Evolutionary conservation across 352 stramenopile species (phyloP), one percentile per base, ranked within the genome.

Genomic region (Phytophthora cryptogea): DNA sequence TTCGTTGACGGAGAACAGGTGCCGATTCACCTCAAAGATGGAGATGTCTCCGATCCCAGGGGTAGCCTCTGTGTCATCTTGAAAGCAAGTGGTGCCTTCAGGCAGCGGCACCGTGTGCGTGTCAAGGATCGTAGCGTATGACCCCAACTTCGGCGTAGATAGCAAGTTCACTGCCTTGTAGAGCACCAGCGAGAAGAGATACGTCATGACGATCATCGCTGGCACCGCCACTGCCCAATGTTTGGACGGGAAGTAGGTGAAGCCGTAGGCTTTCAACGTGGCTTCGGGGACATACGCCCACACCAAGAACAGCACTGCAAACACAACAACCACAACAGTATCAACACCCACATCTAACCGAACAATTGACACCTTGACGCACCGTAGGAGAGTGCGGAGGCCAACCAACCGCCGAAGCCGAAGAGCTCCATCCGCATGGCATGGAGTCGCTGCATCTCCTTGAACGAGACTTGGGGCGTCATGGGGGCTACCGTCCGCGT

Each of bases 161-260:
- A 89, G 59, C 54, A 96, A 68, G 58, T 94, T 96, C 14, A 95
- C 53, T 17, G 88, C 83, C 59, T 92, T 91, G 71, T 96, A 96
- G 17, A 90, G 46, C 31, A 88, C 80, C 20, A 94, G 60, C 14
- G 90, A 86, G 62, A 95, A 91, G 47, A 95, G 51, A 52, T 94
- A 89, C 5, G 80, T 88, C 51, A 91, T 71, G 30, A 92, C 83
- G 33, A 96, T 80, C 71, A 92, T 84, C 13, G 86, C 75, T 10
- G 89, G 89, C n/a, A 93, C 72, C 0, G 89, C 89, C 43, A 97
- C 73, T 3, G 89, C 88, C 89, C 88, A 97, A 74, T 93, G 89
- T 70, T 96, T 95, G 50, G 83, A 92, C 27, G 89, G 88, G 49
- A 93, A 88, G 72, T 96, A 96, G 41, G 89, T 94, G 36, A 96